Percentiles rank a stretch among this genome's conserved stretches.
Conservation (phyloP, 345 rosid species). For the Corchorus capsularis region DNA sequence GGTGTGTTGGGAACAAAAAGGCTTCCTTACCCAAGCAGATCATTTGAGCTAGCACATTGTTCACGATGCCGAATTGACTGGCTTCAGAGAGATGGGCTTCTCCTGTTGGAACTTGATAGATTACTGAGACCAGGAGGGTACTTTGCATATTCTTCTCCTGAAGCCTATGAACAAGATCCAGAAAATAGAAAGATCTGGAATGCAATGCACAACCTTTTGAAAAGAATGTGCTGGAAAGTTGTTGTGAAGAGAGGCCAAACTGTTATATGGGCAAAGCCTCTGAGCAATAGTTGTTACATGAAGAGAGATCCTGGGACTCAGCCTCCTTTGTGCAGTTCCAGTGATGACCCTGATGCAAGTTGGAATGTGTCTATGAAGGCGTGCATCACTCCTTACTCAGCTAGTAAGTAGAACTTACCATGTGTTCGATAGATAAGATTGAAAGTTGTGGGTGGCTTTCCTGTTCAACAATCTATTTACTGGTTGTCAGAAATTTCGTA, state of each 20-base stretch:
- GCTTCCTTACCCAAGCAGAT: slow-evolving; percentile 95
- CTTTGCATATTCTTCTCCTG: slow-evolving; percentile 97
- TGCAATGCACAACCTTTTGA: slow-evolving; percentile 78
- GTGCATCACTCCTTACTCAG: slow-evolving; percentile 82
- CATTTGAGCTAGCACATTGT: slow-evolving; percentile 97
- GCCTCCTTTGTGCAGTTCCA: slow-evolving; percentile 81
- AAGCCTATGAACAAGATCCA: slow-evolving; percentile 88
- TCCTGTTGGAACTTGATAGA: slow-evolving; percentile 90
- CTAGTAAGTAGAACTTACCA: slow-evolving; percentile 51
- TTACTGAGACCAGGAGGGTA: slow-evolving; percentile 95
- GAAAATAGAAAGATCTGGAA: slow-evolving; percentile 82
- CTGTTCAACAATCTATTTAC: not conserved
- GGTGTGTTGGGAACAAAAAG: slow-evolving; percentile 97
- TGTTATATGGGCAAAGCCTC: slow-evolving; percentile 90
- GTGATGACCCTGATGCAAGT: slow-evolving; percentile 77
- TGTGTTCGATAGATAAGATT: not conserved
- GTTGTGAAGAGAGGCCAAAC: slow-evolving; percentile 76
- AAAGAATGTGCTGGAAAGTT: slow-evolving; percentile 93
- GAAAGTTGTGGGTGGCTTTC: not conserved
- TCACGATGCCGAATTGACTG: slow-evolving; percentile 97
- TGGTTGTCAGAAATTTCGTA: not conserved
- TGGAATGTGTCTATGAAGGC: slow-evolving; percentile 93
- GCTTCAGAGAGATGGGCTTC: slow-evolving; percentile 96
- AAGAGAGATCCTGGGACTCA: slow-evolving; percentile 63
- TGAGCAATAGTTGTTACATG: slow-evolving; percentile 80